Base-by-base conservation (phyloP, 1,284 basidiomycete species). In the Clitocybe nebularis region DNA sequence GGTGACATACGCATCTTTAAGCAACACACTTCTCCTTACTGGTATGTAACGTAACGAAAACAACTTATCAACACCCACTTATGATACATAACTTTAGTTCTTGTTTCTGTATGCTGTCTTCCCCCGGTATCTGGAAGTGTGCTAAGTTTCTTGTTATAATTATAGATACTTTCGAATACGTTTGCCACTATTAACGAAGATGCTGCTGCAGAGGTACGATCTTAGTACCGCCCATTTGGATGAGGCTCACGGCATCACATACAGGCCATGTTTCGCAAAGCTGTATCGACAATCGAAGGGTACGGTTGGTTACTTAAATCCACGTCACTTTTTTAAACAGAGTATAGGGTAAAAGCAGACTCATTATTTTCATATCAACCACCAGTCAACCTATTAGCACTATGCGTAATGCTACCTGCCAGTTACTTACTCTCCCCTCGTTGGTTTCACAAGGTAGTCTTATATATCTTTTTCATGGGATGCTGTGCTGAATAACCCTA, bases 141-240 rank as follows among this genome's bases (percentile, higher is more conserved):
- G 10, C n/a, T n/a, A 37, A 16, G 22, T 32, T 28, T 37, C 21
- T 35, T 42, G 36, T 35, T 53, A 61, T 35, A 53, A 69, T n/a
- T n/a, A n/a, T n/a, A 84, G 92, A 93, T 96, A 36, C 71, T 97
- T 14, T 92, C 91, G 5, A 89, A 96, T 60, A 97, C 93, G 0
- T 97, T 96, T 61, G 82, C 91, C 0, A 89, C 78, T 13, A 92
- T 96, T 55, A 93, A 84, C 49, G 85, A 90, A 52, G 93, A 96
- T 64, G 93, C 93, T 13, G 81, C 80, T 8, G 91, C 93, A 4
- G 93, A 96, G 72, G 89, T 88, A 32, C 54, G 36, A 59, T 44
- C 11, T 29, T 17, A 17, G 43, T 7, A 10, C 14, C 26, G 9
- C 24, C 43, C 5, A 8, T 13, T 32, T 17, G 7, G 3, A 32